Percentiles rank a stretch among this genome's conserved stretches.
Evolutionary conservation across 495 filamentous ascomycete species (phyloP).

Genomic region (Xylaria longipes): DNA sequence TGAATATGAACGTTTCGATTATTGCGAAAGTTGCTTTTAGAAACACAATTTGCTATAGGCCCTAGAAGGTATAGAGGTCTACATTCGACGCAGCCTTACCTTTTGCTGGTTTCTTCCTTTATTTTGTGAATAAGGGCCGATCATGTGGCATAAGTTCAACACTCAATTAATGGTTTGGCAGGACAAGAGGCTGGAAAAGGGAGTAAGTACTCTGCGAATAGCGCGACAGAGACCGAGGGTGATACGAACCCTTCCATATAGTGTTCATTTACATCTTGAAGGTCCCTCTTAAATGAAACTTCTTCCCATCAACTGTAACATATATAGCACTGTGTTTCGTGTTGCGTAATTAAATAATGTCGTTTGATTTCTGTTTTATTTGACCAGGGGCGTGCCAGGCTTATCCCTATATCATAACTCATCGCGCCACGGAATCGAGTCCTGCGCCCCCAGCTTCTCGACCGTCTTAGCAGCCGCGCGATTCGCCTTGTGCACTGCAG

Average conservation of each 20-base stretch:
- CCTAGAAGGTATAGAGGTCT: neutral
- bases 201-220: neutral
- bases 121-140: neutral
- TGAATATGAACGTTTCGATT: constrained; percentile 6
- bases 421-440: constrained; percentile 85
- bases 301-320: neutral
- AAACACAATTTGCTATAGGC: neutral
- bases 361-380: neutral
- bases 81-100: neutral
- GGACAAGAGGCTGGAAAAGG: neutral
- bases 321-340: neutral
- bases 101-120: neutral
- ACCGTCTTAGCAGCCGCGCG: constrained; percentile 78
- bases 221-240: neutral
- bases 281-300: neutral
- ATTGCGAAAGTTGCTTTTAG: neutral
- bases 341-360: neutral
- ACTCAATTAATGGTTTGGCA: neutral
- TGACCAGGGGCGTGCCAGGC: neutral
- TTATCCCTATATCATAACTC: constrained; percentile 59
- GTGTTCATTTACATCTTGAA: neutral
- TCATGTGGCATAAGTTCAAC: neutral
- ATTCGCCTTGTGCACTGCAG: constrained; percentile 72
- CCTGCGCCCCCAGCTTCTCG: constrained; percentile 80
- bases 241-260: neutral